Base-by-base conservation (phyloP, 2,329 filamentous ascomycete genomes). In the Cladorrhinum sp. region DNA sequence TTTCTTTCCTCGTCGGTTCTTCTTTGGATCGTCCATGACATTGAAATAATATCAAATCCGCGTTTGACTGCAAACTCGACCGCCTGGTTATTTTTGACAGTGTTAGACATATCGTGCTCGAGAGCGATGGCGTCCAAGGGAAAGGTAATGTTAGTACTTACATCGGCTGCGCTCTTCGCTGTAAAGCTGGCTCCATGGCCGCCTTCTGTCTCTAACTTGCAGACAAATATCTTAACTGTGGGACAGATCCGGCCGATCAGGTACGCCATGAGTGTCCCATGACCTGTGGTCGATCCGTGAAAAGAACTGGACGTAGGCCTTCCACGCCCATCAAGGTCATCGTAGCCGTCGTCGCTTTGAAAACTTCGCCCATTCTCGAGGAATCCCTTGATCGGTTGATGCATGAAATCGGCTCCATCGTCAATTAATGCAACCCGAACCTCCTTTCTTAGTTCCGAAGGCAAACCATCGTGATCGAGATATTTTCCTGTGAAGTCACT, bases 221-320 rank as follows among this genome's bases (percentile, higher is more conserved):
- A 39, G 24, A 60, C 53, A 28, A 49, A 56, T 3, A 60, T 50
- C 42, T 56, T 57, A 28, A 33, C 58, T 23, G 3, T 16, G 12
- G 58, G 58, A 48, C 52, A 60, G 5, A 60, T 52, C 2, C 53
- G 39, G 16, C 24, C 24, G 18, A 60, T 56, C 53, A 60, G 36
- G 52, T 52, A 24, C 18, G 58, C 58, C 53, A 60, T 60, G 46
- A 26, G 8, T 8, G 58, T 60, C n/a, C 58, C 58, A 42, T 60
- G 53, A 18, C 53, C 53, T 6, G 30, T 56, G 18, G 16, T 52
- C 2, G 58, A 56, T 16, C 18, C 52, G 16, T 52, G 36, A 42
- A 28, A 60, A 5, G 52, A 52, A 10, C 26, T n/a, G n/a, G n/a
- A n/a, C n/a, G n/a, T 18, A 7, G 42, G 52, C 9, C 14, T 24